phyloP scores from a whole-genome alignment of 371 early-diverging fungal species.

The Mortierella sp. region DNA sequence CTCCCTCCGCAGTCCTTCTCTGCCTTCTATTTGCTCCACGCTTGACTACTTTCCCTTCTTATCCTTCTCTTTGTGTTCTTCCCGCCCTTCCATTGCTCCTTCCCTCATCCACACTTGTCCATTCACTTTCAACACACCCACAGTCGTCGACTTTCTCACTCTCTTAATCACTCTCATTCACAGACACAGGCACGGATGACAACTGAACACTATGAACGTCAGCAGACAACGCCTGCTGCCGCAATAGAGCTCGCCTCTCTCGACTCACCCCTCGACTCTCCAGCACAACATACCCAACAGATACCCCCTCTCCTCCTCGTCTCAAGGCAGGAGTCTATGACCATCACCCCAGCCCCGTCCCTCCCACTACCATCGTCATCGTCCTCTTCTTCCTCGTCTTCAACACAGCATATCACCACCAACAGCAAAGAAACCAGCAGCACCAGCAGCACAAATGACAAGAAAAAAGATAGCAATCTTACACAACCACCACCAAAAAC shows the following conservation, averaged over 20 bases:
- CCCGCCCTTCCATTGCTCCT: not conserved
- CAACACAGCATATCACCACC: not conserved
- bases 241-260: not conserved
- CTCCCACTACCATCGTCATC: not conserved
- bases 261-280: not conserved
- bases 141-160: not conserved
- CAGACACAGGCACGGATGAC: not conserved
- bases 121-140: not conserved
- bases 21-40: not conserved
- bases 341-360: constrained; percentile 3
- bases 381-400: not conserved
- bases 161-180: not conserved
- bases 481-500: not conserved
- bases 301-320: not conserved
- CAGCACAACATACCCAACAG: not conserved
- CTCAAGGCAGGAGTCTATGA: not conserved
- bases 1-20: not conserved
- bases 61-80: not conserved
- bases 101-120: too few species aligned
- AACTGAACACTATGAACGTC: not conserved
- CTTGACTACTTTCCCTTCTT: not conserved
- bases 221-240: not conserved
- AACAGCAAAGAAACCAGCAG: not conserved
- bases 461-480: not conserved
- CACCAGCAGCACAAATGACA: not conserved